A percentile compares a stretch with the other conserved stretches of the same genome.
Evolutionary conservation across 192 early-diverging fungal genomes (phyloP).

Genomic region (Chytriomyces confervae): DNA sequence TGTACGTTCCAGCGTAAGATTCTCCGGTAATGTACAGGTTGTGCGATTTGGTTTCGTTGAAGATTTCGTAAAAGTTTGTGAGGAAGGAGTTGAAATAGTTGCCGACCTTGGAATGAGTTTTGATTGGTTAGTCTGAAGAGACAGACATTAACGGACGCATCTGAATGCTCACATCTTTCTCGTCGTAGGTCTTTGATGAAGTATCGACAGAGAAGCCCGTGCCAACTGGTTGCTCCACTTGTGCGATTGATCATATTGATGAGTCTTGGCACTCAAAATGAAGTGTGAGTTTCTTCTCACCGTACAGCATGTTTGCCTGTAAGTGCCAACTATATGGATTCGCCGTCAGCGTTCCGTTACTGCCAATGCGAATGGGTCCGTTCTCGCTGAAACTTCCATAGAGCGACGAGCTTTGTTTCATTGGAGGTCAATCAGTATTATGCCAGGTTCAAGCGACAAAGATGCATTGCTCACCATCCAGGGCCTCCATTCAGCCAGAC

Average conservation of each 20-base stretch:
- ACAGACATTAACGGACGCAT: no score
- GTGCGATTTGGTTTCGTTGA: constrained; percentile 57
- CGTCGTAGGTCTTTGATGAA: background rate
- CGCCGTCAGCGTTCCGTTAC: constrained; percentile 56
- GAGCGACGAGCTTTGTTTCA: constrained; percentile 32
- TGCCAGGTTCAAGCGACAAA: background rate
- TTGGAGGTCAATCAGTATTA: background rate
- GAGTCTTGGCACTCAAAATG: background rate
- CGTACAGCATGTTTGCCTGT: constrained; percentile 68
- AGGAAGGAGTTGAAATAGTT: constrained; percentile 26
- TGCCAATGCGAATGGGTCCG: constrained; percentile 68
- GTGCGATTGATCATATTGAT: background rate
- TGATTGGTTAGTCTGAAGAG: no score
- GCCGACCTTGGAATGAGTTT: background rate
- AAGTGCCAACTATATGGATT: constrained; percentile 67
- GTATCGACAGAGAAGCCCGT: constrained; percentile 51
- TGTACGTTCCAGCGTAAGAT: constrained; percentile 20
- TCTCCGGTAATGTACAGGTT: constrained; percentile 67
- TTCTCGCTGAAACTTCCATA: constrained; percentile 32
- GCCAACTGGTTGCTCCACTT: constrained; percentile 74
- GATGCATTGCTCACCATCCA: constrained; percentile 1
- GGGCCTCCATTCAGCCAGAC: constrained; percentile 28
- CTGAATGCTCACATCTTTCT: background rate
- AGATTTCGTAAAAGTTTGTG: constrained; percentile 45
- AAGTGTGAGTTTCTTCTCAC: constrained; percentile 1